Base-by-base conservation (phyloP, 2,329 filamentous ascomycete genomes). In the Rugonectria rugulosa region DNA sequence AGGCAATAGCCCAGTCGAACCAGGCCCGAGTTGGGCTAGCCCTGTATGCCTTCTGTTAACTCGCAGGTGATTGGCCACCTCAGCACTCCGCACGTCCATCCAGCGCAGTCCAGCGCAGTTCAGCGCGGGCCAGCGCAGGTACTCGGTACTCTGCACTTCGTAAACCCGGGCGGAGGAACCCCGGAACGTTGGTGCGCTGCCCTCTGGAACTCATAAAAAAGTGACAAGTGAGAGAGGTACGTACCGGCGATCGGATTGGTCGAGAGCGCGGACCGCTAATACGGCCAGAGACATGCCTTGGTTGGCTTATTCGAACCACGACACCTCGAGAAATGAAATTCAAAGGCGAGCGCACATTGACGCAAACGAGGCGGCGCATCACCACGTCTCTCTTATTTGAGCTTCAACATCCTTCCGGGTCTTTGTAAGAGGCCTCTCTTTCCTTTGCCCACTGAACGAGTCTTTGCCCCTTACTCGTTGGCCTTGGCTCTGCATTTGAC, bases 221-320 rank as follows among this genome's bases (percentile, higher is more conserved):
- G 41, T 52, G 47, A 27, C 36, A 56, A 34, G 41, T 52, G 47
- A 27, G 29, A 56, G 29, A 27, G 52, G 60, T 66, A 66, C 63
- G 63, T 66, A 66, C 63, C 52, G 20, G 34, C 27, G 29, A 38
- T 40, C 49, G 46, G 46, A 56, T 56, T 56, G 53, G 53, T 56
- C 53, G 27, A 50, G 45, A 36, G 34, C 53, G 53, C 41, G 49
- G 53, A 49, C 56, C 47, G 47, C 49, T 56, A 52, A 52, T 53
- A 50, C 53, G 23, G 45, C 45, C n/a, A n/a, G 45, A 48, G 27
- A 58, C 56, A 61, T 58, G 62, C 55, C 63, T 56, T 69, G 71
- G 71, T 71, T 72, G 71, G 71, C 72, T 72, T 73, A 72, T 73
- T 74, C 72, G 69, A 70, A 72, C 72, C 71, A 73, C 71, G 71